Conservation (phyloP, 2,329 filamentous ascomycete species). For the Colletotrichum lini region DNA sequence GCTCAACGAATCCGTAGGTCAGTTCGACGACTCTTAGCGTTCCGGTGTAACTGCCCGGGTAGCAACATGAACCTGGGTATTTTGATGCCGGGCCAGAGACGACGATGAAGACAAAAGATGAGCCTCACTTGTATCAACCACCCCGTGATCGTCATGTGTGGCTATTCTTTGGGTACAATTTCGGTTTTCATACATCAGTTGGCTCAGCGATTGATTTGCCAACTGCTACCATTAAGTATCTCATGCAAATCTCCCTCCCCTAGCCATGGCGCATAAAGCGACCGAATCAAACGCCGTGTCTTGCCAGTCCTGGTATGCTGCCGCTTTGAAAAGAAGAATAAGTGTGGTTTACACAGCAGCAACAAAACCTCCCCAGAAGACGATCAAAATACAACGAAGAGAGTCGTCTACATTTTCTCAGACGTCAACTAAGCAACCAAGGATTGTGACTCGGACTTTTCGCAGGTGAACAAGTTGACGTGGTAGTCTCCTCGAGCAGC, state of each 20-base stretch:
- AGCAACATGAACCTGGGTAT: slow-evolving; percentile 25
- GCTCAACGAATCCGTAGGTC: slow-evolving; percentile 72
- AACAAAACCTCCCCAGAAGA: slow-evolving; percentile 4
- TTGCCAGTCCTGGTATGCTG: slow-evolving; percentile 31
- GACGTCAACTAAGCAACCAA: slow-evolving; percentile 36
- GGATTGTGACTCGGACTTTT: slow-evolving; percentile 57
- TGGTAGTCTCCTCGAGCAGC: slow-evolving; percentile 90
- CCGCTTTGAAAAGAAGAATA: slow-evolving; percentile 28
- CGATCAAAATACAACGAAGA: slow-evolving; percentile 19
- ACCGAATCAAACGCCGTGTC: slow-evolving; percentile 34
- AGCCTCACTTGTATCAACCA: neutral
- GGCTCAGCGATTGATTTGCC: slow-evolving; percentile 10
- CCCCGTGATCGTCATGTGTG: neutral
- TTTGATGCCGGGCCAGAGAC: slow-evolving; percentile 38
- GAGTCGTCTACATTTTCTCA: neutral
- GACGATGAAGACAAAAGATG: neutral
- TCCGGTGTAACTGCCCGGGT: slow-evolving; percentile 28
- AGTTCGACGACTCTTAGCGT: slow-evolving; percentile 30
- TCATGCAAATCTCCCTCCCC: slow-evolving; percentile 16
- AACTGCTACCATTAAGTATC: slow-evolving; percentile 18
- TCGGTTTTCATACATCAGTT: slow-evolving; percentile 29
- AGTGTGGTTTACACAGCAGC: slow-evolving; percentile 33
- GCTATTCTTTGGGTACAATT: neutral
- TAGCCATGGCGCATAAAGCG: slow-evolving; percentile 24
- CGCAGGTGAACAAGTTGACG: slow-evolving; percentile 88